Conservation (phyloP, 169 alveolate species). For the Eimeria praecox region DNA sequence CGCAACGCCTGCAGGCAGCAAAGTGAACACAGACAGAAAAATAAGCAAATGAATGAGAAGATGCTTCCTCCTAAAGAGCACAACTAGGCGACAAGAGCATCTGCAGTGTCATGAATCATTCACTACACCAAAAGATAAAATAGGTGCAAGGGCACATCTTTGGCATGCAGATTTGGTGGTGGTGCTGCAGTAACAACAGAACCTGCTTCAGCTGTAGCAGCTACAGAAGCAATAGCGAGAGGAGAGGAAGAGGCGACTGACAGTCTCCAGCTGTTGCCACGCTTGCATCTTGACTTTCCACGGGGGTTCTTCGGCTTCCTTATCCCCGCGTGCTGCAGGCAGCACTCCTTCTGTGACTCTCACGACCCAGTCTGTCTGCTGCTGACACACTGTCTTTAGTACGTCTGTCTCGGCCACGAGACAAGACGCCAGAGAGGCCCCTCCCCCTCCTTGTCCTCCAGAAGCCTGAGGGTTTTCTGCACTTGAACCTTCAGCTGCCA, state of each 20-base stretch:
- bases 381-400: conserved; percentile 73
- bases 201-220: background rate
- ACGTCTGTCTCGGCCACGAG: conserved; percentile 75
- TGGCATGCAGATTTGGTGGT: background rate
- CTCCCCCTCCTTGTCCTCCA: background rate
- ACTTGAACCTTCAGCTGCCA: background rate
- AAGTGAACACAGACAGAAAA: background rate
- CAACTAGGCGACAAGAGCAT: background rate
- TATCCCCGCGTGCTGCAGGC: conserved; percentile 57
- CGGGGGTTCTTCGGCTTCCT: conserved; percentile 66
- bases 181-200: background rate
- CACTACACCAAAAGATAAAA: background rate
- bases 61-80: background rate
- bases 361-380: conserved; percentile 71
- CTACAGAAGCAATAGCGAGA: conserved; percentile 20
- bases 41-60: background rate
- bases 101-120: background rate
- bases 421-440: conserved; percentile 20
- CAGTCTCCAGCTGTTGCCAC: conserved; percentile 80
- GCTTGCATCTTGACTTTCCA: conserved; percentile 81
- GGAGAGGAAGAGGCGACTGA: background rate
- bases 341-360: conserved; percentile 71
- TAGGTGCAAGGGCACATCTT: background rate
- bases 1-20: conserved; percentile 68
- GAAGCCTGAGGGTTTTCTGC: background rate